phyloP scores from a whole-genome alignment of 169 alveolate species.

The Plasmodium ovale region DNA sequence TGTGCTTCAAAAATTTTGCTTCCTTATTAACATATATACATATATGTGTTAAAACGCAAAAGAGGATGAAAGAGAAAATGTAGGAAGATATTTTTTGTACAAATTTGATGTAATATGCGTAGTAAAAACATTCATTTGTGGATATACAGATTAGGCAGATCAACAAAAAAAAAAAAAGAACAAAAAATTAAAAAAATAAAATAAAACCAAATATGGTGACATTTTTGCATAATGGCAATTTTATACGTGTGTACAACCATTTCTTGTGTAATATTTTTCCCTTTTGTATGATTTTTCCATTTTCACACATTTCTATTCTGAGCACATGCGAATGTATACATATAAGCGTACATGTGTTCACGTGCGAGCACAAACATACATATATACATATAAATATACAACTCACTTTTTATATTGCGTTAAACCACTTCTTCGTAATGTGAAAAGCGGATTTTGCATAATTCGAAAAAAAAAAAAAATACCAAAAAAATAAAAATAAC shows the following conservation, averaged over 20 bases:
- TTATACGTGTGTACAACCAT: background rate
- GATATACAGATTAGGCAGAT: background rate
- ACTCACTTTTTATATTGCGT: no score
- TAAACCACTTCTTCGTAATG: no score
- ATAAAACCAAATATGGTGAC: background rate
- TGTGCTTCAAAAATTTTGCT: no score
- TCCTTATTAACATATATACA: no score
- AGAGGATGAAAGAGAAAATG: background rate
- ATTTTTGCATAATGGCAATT: background rate
- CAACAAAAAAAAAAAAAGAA: background rate
- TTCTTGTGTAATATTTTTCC: background rate
- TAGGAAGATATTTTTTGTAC: no score
- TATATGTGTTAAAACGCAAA: no score
- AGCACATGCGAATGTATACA: no score
- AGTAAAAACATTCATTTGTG: no score
- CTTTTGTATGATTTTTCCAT: background rate
- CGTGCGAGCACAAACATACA: no score
- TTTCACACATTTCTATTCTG: constrained; percentile 3
- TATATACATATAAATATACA: no score
- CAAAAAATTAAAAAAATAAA: no score
- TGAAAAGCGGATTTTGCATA: background rate
- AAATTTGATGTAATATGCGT: background rate
- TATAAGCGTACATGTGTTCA: no score
- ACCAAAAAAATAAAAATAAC: background rate
- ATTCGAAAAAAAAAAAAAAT: background rate